Evolutionary conservation across 805 yeast genomes (phyloP).

Genomic region (Ogataea neopini): DNA sequence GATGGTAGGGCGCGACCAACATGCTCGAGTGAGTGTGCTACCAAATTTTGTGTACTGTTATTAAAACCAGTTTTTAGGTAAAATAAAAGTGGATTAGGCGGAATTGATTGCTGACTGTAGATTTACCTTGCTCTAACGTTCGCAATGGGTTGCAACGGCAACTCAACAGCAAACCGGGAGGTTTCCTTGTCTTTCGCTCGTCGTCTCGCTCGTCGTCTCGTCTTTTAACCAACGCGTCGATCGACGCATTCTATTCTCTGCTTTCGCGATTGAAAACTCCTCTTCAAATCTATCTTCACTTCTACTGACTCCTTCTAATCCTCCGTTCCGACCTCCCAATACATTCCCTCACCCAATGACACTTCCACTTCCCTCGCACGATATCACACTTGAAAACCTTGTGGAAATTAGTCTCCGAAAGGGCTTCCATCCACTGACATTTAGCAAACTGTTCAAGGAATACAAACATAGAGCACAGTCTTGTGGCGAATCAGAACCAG

Average conservation of each 20-base stretch:
- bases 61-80: no score
- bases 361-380: conserved; percentile 22
- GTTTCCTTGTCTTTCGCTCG: no score
- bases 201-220: no score
- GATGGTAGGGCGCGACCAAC: conserved; percentile 33
- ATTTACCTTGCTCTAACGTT: no score
- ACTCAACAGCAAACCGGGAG: no score
- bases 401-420: conserved; percentile 25
- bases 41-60: no score
- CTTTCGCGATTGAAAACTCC: no score
- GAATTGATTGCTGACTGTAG: no score
- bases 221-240: no score
- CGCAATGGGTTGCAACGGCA: no score
- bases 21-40: background rate
- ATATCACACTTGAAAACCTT: conserved; percentile 24
- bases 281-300: background rate
- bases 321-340: background rate
- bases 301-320: background rate
- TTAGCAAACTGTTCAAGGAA: conserved; percentile 31
- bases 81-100: no score
- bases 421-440: conserved; percentile 28
- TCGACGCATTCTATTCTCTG: no score
- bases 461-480: conserved; percentile 23
- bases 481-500: conserved; percentile 11
- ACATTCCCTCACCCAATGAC: background rate